Conservation (phyloP, 1,284 basidiomycete genomes). For the Pascua sp. region DNA sequence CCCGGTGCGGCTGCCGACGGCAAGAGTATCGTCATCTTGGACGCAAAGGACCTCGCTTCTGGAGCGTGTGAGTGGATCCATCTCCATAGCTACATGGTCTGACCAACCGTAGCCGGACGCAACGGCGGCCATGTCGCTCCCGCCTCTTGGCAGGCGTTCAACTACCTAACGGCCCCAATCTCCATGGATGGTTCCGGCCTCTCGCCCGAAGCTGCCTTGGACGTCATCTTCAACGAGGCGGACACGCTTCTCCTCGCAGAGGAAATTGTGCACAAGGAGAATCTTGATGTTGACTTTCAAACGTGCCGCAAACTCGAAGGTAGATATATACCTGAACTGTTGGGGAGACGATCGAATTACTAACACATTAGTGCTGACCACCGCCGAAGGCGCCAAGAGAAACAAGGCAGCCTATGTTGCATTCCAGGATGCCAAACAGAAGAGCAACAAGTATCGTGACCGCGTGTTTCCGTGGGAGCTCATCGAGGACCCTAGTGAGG, state of each 20-base stretch:
- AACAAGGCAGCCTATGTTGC: not conserved
- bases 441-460: not conserved
- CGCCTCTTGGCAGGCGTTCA: conserved; percentile 21
- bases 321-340: conserved; percentile 3
- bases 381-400: not conserved
- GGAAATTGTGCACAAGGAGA: conserved; percentile 55
- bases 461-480: not conserved
- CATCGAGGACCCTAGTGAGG: not conserved
- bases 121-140: conserved; percentile 43
- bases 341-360: no score
- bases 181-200: conserved; percentile 31
- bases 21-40: conserved; percentile 30
- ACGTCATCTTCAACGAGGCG: conserved; percentile 58
- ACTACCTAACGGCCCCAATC: conserved; percentile 20
- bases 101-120: conserved; percentile 19
- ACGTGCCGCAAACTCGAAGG: conserved; percentile 27
- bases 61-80: conserved; percentile 30
- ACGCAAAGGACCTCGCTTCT: conserved; percentile 40
- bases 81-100: not conserved
- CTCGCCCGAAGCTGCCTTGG: conserved; percentile 41
- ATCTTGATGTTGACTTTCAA: conserved; percentile 31
- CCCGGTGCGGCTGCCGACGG: conserved; percentile 19
- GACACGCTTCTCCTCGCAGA: conserved; percentile 65
- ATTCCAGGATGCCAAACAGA: not conserved
- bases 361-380: not conserved